phyloP scores from a whole-genome alignment of 495 filamentous ascomycete genomes.

The Penicillium pulvis region DNA sequence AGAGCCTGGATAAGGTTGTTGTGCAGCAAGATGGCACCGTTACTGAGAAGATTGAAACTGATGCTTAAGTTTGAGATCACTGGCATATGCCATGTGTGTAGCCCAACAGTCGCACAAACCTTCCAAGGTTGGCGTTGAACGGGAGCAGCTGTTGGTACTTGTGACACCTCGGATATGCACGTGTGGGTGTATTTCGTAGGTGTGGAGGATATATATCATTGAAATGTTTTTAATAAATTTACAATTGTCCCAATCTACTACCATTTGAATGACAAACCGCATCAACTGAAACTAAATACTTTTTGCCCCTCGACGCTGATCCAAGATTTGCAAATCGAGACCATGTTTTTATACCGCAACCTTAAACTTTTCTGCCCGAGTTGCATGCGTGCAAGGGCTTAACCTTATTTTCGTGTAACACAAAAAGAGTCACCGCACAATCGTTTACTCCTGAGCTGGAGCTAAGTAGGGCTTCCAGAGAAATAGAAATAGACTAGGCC shows the following conservation, averaged over 20 bases:
- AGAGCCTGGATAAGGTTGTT: constrained; percentile 58
- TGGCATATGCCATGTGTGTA: background rate
- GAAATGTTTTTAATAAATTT: background rate
- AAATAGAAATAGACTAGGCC: background rate
- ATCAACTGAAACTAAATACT: too few relatives aligned
- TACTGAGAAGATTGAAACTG: constrained; percentile 57
- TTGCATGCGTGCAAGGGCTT: background rate
- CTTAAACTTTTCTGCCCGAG: background rate
- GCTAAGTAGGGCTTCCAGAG: background rate
- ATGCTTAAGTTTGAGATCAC: constrained; percentile 38
- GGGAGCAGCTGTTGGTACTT: background rate
- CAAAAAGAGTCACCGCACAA: background rate
- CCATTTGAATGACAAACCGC: too few relatives aligned
- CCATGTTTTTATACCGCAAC: background rate
- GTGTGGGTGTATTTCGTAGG: background rate
- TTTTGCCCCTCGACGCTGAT: too few relatives aligned
- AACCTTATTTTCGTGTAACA: background rate
- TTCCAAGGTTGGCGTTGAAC: background rate
- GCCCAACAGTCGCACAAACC: too few relatives aligned
- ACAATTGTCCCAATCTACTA: background rate
- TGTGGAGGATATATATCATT: background rate
- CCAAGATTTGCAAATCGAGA: too few relatives aligned
- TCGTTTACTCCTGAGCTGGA: background rate
- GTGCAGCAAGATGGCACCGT: constrained; percentile 54
- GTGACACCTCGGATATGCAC: background rate